Base-by-base conservation (phyloP, 176 grass and related monocot genomes). In the Phyllostachys edulis region DNA sequence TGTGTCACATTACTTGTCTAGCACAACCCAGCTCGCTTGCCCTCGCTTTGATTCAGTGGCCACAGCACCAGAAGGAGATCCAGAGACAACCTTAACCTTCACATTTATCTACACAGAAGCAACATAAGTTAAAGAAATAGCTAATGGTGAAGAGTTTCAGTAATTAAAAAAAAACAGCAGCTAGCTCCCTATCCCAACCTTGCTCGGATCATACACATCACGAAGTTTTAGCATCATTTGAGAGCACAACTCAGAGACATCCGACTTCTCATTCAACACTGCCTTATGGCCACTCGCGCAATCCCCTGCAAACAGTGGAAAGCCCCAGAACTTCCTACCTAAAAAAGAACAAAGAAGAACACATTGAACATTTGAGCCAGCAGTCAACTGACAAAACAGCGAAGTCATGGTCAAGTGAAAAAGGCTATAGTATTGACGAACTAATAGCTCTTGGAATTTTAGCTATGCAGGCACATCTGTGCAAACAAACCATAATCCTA, bases 1-100 rank as follows among this genome's bases (percentile, higher is more conserved):
- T 38, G 5, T 8, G 29, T 63, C 7, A n/a, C 67, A 73, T 75
- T 98, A 94, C 96, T 87, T 98, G 93, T 98, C 93, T 3, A 98
- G 52, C 15, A 98, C 96, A 50, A 98, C 96, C 96, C 93, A 98
- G 89, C 77, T 95, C 15, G 96, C 96, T 20, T 89, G 91, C 6
- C 77, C 87, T 40, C 77, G 85, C 73, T 89, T 94, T 1, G 89
- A 95, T 79, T 98, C 96, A 23, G 87, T 76, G 66, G 96, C 87
- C 17, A 98, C 96, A 1, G 81, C 60, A 29, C 96, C 93, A 40
- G 74, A 84, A 69, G 89, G 83, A 23, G 87, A 84, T 62, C 76
- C 83, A 41, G 85, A 80, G 66, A 98, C 73, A 51, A 95, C 76
- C 89, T 90, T 90, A 79, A 93, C 77, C 91, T 90, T 98, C 36